A percentile compares a stretch with the other conserved stretches of the same genome.
phyloP scores from a whole-genome alignment of 2,329 filamentous ascomycete species.

The Penicillium frequentans region DNA sequence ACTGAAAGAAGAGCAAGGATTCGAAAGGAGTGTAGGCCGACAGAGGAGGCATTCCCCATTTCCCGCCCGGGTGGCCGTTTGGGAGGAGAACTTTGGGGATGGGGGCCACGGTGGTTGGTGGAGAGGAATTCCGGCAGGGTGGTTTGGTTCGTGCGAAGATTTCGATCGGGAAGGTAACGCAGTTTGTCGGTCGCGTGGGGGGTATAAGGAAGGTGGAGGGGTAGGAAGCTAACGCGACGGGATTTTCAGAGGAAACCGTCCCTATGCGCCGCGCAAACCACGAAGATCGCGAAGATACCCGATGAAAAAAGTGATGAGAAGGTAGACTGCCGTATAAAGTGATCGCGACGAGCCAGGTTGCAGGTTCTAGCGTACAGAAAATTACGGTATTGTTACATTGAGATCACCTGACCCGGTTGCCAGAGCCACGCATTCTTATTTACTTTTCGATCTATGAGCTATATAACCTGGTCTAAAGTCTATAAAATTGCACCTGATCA shows the following conservation, averaged over 20 bases:
- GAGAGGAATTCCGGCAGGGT: neutral
- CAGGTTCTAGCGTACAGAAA: neutral
- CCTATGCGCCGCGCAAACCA: neutral
- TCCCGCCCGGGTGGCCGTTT: conserved; percentile 39
- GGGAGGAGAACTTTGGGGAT: conserved; percentile 34
- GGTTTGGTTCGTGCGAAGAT: conserved; percentile 1
- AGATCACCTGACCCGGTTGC: neutral
- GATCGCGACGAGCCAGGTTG: neutral
- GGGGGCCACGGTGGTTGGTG: conserved; percentile 36
- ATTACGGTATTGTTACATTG: neutral
- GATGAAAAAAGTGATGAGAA: neutral
- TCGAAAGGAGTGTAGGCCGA: conserved; percentile 80
- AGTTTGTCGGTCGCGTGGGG: neutral
- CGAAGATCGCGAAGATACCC: neutral
- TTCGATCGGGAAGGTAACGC: conserved; percentile 1
- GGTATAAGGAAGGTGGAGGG: neutral
- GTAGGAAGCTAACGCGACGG: neutral
- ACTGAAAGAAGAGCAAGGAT: conserved; percentile 81
- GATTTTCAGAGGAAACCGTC: neutral
- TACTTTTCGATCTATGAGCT: neutral
- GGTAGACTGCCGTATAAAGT: neutral
- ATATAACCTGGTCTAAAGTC: neutral
- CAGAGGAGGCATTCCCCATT: conserved; percentile 59
- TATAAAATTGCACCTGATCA: too few species aligned
- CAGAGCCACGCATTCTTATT: conserved; percentile 1